Evolutionary conservation across 495 filamentous ascomycete species (phyloP).

Genomic region (Chaetomidium leptoderma): DNA sequence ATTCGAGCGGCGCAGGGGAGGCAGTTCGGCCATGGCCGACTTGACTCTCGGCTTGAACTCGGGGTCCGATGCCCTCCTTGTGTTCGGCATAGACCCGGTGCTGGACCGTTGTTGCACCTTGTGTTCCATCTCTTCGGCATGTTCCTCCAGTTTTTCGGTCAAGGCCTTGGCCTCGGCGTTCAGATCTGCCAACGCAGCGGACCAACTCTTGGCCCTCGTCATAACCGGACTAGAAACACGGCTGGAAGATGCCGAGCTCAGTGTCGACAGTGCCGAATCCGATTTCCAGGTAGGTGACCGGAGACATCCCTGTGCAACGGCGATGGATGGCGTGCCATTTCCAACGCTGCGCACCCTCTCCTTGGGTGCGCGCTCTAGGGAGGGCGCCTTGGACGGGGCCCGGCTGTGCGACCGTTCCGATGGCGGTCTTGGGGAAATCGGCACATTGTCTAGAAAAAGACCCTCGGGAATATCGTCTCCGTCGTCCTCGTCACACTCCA

Average conservation of each 20-base stretch:
- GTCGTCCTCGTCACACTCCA: constrained; percentile 85
- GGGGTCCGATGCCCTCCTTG: constrained; percentile 38
- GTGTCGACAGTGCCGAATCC: constrained; percentile 28
- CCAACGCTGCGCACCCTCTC: constrained; percentile 49
- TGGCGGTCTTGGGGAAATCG: constrained; percentile 79
- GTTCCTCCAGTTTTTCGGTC: constrained; percentile 82
- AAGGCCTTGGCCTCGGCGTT: constrained; percentile 84
- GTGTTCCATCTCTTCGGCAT: constrained; percentile 62
- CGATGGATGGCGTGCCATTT: constrained; percentile 51
- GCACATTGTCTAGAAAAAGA: constrained; percentile 87
- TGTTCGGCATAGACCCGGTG: constrained; percentile 33
- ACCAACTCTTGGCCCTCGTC: constrained; percentile 80
- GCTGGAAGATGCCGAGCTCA: constrained; percentile 25
- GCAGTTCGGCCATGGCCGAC: constrained; percentile 61
- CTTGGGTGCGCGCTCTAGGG: constrained; percentile 54
- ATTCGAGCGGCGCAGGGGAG: constrained; percentile 78
- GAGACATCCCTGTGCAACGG: constrained; percentile 46
- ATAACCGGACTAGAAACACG: constrained; percentile 32
- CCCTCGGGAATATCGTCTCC: constrained; percentile 85
- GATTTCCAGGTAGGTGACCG: constrained; percentile 47
- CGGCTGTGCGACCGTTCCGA: constrained; percentile 56
- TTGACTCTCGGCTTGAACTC: constrained; percentile 55
- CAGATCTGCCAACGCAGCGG: constrained; percentile 67
- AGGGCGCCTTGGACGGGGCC: constrained; percentile 47
- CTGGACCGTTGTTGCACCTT: constrained; percentile 37